Percentiles rank a stretch among this genome's conserved stretches.
Conservation (phyloP, 73 alveolate genomes). For the Diophrys sp. region DNA sequence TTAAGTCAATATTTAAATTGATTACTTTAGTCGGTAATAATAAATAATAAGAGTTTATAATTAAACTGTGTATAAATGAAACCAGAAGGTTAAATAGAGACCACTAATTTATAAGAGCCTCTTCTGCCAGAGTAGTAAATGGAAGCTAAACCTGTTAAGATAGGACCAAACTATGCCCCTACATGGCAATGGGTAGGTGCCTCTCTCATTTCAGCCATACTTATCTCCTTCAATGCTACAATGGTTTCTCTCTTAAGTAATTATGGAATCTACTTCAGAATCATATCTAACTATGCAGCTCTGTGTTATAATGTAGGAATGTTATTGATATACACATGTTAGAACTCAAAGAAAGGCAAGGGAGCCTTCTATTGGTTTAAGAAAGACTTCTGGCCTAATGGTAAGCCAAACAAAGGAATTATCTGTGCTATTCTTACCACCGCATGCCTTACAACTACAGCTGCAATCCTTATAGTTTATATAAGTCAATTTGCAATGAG, state of each 20-base stretch:
- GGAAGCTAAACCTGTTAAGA: neutral
- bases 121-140: neutral
- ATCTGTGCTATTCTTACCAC: neutral
- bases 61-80: no score
- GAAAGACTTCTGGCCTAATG: neutral
- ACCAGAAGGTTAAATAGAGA: neutral
- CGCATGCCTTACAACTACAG: neutral
- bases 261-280: neutral
- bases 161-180: neutral
- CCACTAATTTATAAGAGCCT: neutral
- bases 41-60: no score
- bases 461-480: neutral
- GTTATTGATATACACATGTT: neutral
- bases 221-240: neutral
- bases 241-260: neutral
- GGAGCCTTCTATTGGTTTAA: neutral
- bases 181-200: neutral
- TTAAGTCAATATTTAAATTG: no score
- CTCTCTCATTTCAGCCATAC: neutral
- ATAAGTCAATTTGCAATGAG: neutral
- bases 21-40: no score
- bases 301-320: neutral
- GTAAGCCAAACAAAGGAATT: no score
- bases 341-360: neutral
- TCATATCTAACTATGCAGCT: neutral